phyloP scores from a whole-genome alignment of 1,139 yeast genomes.

The Pneumocystis oryctolagi region DNA sequence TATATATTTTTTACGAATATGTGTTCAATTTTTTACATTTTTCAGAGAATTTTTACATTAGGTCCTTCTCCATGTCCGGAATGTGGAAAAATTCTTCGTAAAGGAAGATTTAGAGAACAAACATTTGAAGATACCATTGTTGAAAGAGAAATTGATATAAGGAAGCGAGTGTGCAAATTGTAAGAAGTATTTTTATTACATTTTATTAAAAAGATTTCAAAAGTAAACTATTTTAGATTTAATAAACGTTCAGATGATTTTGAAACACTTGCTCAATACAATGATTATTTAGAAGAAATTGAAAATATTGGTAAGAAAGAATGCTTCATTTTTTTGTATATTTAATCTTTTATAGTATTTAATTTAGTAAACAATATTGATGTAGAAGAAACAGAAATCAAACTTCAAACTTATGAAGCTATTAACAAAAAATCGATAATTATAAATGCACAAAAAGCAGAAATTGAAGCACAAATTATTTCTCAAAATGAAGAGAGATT shows the following conservation, averaged over 20 bases:
- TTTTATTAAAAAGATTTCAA: background rate
- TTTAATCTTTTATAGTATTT: constrained; percentile 28
- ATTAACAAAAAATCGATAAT: constrained; percentile 62
- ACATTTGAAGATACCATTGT: constrained; percentile 78
- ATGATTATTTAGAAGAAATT: constrained; percentile 65
- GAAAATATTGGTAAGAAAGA: constrained; percentile 40
- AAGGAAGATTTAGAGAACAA: constrained; percentile 81
- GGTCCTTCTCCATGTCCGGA: constrained; percentile 95
- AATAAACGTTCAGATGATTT: constrained; percentile 74
- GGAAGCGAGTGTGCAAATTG: constrained; percentile 60
- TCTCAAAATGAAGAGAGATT: constrained; percentile 56
- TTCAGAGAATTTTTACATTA: constrained; percentile 38
- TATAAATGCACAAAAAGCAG: constrained; percentile 57
- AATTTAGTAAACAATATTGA: constrained; percentile 60
- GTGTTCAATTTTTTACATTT: background rate
- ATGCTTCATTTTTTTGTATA: background rate
- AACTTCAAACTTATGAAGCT: constrained; percentile 55
- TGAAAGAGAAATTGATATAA: constrained; percentile 81
- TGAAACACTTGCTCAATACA: constrained; percentile 41
- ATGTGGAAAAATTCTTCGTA: constrained; percentile 74
- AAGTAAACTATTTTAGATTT: constrained; percentile 25
- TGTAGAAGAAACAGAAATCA: constrained; percentile 54
- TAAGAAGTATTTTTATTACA: background rate
- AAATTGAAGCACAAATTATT: constrained; percentile 48
- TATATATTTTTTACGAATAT: constrained; percentile 25